A percentile compares a stretch with the other conserved stretches of the same genome.
Conservation (phyloP, 331 rosid species). For the Malus hybrid region DNA sequence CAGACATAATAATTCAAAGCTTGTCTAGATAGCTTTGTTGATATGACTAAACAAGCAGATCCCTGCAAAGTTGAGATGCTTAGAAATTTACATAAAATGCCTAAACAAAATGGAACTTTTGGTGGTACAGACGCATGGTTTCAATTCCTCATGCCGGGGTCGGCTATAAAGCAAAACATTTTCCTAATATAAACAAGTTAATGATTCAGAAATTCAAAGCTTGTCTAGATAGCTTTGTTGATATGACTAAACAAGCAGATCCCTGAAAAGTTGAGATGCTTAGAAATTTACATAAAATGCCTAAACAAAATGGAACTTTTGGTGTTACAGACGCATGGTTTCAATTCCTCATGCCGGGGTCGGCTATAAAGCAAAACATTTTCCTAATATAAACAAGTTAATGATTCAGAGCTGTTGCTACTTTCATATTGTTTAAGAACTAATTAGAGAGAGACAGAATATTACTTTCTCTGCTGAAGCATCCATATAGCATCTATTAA, state of each 20-base stretch:
- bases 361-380: slow-evolving; percentile 6
- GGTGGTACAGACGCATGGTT: slow-evolving; percentile 3
- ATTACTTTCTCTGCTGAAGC: slow-evolving; percentile 17
- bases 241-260: slow-evolving; percentile 17
- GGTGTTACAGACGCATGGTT: slow-evolving; percentile 6
- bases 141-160: slow-evolving; percentile 23
- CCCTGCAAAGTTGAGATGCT: background rate
- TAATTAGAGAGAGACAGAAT: slow-evolving; percentile 16
- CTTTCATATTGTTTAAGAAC: slow-evolving; percentile 9
- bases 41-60: slow-evolving; percentile 19
- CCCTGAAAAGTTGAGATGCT: background rate
- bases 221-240: slow-evolving; percentile 2
- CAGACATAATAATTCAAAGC: no score
- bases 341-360: slow-evolving; percentile 25
- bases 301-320: background rate
- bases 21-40: slow-evolving; percentile 4
- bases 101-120: background rate
- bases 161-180: slow-evolving; percentile 5
- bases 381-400: slow-evolving; percentile 9
- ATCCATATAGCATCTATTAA: background rate
- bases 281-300: no score
- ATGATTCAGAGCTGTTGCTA: slow-evolving; percentile 4
- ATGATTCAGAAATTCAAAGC: background rate
- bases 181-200: slow-evolving; percentile 5
- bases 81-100: no score